phyloP scores from a whole-genome alignment of 2,329 filamentous ascomycete species.

The Fusarium vanettenii region DNA sequence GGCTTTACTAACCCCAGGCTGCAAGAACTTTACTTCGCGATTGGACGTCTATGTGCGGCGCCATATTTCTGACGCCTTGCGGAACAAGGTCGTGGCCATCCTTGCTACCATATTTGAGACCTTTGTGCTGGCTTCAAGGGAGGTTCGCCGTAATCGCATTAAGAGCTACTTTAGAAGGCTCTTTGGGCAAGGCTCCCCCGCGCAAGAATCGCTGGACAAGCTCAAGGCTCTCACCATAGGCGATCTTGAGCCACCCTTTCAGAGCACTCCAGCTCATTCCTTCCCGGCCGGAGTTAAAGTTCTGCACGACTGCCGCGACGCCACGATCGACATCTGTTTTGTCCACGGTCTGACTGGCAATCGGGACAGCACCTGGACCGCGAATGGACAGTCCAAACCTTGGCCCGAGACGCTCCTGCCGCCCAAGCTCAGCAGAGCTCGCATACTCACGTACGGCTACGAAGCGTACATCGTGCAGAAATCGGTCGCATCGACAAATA shows the following conservation, averaged over 20 bases:
- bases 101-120: too few species aligned
- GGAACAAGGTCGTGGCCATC: too few species aligned
- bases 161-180: too few species aligned
- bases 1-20: too few species aligned
- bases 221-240: too few species aligned
- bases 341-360: conserved; percentile 55
- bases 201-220: too few species aligned
- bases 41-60: too few species aligned
- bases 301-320: conserved; percentile 9
- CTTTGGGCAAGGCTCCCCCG: too few species aligned
- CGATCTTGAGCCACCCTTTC: background rate
- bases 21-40: too few species aligned
- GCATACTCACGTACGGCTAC: conserved; percentile 56
- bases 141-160: too few species aligned
- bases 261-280: background rate
- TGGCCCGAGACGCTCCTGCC: conserved; percentile 52
- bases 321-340: conserved; percentile 48
- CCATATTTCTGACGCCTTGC: too few species aligned
- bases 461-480: conserved; percentile 44
- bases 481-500: conserved; percentile 39
- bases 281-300: conserved; percentile 27
- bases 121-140: too few species aligned
- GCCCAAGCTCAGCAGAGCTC: conserved; percentile 42
- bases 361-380: conserved; percentile 53
- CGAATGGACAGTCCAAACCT: conserved; percentile 37